These are phyloP conservation scores for Pseudocercospora ulei DNA, from an alignment of 2,329 filamentous ascomycete genomes.

Conservation along the genomic window DNA sequence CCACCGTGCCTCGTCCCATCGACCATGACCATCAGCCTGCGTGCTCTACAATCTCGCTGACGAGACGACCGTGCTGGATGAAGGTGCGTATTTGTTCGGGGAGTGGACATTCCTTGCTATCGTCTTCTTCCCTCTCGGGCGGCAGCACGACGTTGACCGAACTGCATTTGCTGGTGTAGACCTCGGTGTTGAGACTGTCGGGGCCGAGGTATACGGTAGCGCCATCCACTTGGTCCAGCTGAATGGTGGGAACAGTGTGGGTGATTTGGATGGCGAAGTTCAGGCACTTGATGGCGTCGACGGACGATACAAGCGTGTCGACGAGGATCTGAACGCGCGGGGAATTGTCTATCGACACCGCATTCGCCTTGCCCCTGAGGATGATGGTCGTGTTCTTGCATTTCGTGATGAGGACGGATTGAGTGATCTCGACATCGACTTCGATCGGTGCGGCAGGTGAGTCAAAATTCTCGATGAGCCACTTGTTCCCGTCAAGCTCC, in stretches of 20 bases:
- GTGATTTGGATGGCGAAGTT: constrained; percentile 82
- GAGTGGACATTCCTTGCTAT: constrained; percentile 77
- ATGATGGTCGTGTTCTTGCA: constrained; percentile 88
- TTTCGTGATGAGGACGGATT: constrained; percentile 83
- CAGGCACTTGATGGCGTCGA: constrained; percentile 90
- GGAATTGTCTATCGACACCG: constrained; percentile 91
- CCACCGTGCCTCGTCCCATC: constrained; percentile 2
- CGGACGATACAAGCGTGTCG: constrained; percentile 77
- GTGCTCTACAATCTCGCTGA: constrained; percentile 94
- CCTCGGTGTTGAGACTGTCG: constrained; percentile 65
- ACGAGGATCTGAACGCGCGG: constrained; percentile 73
- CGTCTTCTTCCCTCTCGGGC: constrained; percentile 56
- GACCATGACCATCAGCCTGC: constrained; percentile 51
- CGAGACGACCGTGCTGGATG: constrained; percentile 64
- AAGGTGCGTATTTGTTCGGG: constrained; percentile 83
- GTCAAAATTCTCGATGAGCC: constrained; percentile 92
- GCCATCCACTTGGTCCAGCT: constrained; percentile 88
- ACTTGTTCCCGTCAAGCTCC: constrained; percentile 63
- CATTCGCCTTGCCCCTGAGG: constrained; percentile 86
- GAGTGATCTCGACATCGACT: constrained; percentile 69
- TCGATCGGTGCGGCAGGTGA: constrained; percentile 62
- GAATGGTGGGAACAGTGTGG: constrained; percentile 72
- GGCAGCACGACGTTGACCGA: constrained; percentile 79
- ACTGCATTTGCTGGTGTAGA: constrained; percentile 82
- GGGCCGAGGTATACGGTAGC: constrained; percentile 78